Evolutionary conservation across 257 asterid species (phyloP).

Genomic region (Petunia secreta): DNA sequence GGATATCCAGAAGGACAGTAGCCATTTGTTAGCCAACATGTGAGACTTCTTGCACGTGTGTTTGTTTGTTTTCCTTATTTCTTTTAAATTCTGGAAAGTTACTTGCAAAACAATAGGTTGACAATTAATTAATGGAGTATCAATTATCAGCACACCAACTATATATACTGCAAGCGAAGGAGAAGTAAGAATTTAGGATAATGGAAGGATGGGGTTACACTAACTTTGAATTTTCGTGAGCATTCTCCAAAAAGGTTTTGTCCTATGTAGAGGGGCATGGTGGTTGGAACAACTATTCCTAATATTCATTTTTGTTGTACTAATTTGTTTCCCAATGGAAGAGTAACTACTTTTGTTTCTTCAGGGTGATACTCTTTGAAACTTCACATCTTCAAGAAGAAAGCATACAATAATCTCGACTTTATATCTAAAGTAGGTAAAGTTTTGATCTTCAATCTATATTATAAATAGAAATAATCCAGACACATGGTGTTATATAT

Average conservation of each 20-base stretch:
- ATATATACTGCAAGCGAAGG: neutral
- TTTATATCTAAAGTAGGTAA: neutral
- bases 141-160: neutral
- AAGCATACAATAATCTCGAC: neutral
- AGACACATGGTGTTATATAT: neutral
- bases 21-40: constrained; percentile 1
- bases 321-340: constrained; percentile 7
- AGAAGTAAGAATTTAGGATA: neutral
- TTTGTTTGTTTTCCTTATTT: neutral
- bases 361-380: neutral
- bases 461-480: neutral
- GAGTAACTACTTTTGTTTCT: neutral
- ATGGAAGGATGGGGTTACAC: neutral
- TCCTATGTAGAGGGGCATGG: neutral
- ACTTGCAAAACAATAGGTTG: neutral
- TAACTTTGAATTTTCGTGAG: neutral
- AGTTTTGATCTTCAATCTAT: neutral
- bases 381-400: neutral
- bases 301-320: constrained; percentile 1
- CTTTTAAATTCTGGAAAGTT: neutral
- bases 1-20: constrained; percentile 10
- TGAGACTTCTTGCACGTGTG: constrained; percentile 10
- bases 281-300: neutral
- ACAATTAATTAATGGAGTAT: neutral
- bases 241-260: neutral